A percentile compares a stretch with the other conserved stretches of the same genome.
Conservation (phyloP, 2,329 filamentous ascomycete genomes). For the Neofusicoccum umdonicola region DNA sequence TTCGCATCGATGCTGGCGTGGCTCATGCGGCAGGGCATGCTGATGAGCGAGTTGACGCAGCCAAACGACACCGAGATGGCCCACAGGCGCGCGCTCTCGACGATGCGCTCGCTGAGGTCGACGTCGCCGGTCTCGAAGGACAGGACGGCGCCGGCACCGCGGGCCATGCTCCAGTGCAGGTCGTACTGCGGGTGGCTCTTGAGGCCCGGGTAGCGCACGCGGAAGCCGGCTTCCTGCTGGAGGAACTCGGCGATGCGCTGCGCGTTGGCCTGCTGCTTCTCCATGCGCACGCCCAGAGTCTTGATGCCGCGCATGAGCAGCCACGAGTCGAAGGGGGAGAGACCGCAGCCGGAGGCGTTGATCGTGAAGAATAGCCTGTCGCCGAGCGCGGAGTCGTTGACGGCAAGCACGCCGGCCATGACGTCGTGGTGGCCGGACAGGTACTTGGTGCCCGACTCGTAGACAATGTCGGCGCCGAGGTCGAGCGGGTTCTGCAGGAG, state of each 20-base stretch:
- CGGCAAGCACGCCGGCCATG: conserved; percentile 95
- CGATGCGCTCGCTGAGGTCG: conserved; percentile 81
- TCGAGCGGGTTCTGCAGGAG: conserved; percentile 92
- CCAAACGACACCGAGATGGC: conserved; percentile 97
- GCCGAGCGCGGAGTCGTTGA: conserved; percentile 77
- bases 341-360: conserved; percentile 90
- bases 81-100: conserved; percentile 88
- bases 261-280: conserved; percentile 93
- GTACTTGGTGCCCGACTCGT: conserved; percentile 98
- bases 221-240: conserved; percentile 78
- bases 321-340: conserved; percentile 95
- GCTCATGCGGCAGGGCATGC: conserved; percentile 99
- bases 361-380: conserved; percentile 96
- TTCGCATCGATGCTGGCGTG: conserved; percentile 97
- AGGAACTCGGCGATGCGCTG: conserved; percentile 90
- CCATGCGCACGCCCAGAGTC: conserved; percentile 95
- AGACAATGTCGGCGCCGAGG: conserved; percentile 90
- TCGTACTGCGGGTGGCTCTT: conserved; percentile 96
- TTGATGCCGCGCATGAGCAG: conserved; percentile 93
- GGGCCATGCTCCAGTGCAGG: conserved; percentile 91
- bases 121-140: conserved; percentile 94
- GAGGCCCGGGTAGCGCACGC: conserved; percentile 89
- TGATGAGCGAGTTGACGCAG: conserved; percentile 97
- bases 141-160: conserved; percentile 88
- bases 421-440: conserved; percentile 97